These are phyloP conservation scores for Purpureocillium takamizusanense DNA, from an alignment of 2,329 filamentous ascomycete genomes.

Conservation along the genomic window DNA sequence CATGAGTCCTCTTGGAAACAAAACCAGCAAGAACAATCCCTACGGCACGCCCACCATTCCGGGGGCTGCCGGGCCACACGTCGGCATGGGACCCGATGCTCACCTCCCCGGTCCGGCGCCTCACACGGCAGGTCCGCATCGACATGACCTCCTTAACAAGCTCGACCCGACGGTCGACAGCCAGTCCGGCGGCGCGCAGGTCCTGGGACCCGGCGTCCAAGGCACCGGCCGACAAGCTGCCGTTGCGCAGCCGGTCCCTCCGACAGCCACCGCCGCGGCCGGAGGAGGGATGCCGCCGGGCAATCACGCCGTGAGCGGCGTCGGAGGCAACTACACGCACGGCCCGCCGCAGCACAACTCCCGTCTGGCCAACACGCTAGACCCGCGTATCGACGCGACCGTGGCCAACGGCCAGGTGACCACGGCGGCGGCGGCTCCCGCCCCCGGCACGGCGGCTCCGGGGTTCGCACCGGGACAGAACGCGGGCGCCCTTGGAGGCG, in stretches of 20 bases:
- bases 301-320: neutral
- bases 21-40: too few relatives aligned
- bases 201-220: neutral
- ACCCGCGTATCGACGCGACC: constrained; percentile 35
- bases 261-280: neutral
- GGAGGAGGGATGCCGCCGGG: too few relatives aligned
- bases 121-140: constrained; percentile 7
- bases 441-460: neutral
- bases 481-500: neutral
- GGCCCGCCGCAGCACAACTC: constrained; percentile 19
- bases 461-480: neutral
- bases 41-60: neutral
- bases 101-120: constrained; percentile 8
- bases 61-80: neutral
- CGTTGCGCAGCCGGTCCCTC: neutral
- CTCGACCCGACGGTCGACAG: constrained; percentile 8
- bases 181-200: constrained; percentile 4
- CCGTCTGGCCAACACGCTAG: constrained; percentile 31
- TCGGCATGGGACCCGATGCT: neutral
- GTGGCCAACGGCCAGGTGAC: neutral
- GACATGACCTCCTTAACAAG: constrained; percentile 8
- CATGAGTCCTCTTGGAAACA: too few relatives aligned
- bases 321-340: neutral
- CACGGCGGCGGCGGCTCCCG: too few relatives aligned
- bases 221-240: neutral